phyloP scores from a whole-genome alignment of 176 grass and related monocot species.

The Musa schizocarpa region DNA sequence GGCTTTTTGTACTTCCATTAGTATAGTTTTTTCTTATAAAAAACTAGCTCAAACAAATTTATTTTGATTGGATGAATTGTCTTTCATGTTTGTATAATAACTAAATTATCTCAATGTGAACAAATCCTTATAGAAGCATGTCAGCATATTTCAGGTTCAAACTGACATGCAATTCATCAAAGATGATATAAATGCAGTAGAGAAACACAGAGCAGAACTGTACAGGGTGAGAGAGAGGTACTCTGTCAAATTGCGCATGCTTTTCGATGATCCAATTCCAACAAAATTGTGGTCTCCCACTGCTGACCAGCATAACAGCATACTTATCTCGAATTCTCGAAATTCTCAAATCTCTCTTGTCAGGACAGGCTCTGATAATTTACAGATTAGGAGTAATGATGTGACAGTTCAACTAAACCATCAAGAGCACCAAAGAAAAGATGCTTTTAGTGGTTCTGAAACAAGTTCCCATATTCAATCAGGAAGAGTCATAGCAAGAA shows the following conservation, averaged over 20 bases:
- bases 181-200: slow-evolving; percentile 85
- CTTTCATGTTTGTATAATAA: background rate
- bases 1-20: too few relatives aligned
- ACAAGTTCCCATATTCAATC: slow-evolving; percentile 58
- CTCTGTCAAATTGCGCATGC: slow-evolving; percentile 85
- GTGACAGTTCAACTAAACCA: slow-evolving; percentile 53
- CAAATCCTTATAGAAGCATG: background rate
- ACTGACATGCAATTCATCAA: slow-evolving; percentile 96
- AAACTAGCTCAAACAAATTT: too few relatives aligned
- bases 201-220: slow-evolving; percentile 76
- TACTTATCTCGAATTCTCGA: slow-evolving; percentile 42
- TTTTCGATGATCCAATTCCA: slow-evolving; percentile 70
- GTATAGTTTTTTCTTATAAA: too few relatives aligned
- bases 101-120: slow-evolving; percentile 8
- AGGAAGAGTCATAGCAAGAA: slow-evolving; percentile 66
- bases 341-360: slow-evolving; percentile 42
- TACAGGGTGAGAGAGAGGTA: slow-evolving; percentile 82
- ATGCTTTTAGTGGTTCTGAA: slow-evolving; percentile 45
- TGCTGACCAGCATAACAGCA: slow-evolving; percentile 56
- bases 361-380: slow-evolving; percentile 43
- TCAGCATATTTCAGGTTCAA: slow-evolving; percentile 55
- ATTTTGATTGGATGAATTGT: background rate
- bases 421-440: slow-evolving; percentile 83
- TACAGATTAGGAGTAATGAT: slow-evolving; percentile 65
- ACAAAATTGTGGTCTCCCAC: slow-evolving; percentile 49